phyloP scores from a whole-genome alignment of 495 filamentous ascomycete species.

The Podospora fimiseda region DNA sequence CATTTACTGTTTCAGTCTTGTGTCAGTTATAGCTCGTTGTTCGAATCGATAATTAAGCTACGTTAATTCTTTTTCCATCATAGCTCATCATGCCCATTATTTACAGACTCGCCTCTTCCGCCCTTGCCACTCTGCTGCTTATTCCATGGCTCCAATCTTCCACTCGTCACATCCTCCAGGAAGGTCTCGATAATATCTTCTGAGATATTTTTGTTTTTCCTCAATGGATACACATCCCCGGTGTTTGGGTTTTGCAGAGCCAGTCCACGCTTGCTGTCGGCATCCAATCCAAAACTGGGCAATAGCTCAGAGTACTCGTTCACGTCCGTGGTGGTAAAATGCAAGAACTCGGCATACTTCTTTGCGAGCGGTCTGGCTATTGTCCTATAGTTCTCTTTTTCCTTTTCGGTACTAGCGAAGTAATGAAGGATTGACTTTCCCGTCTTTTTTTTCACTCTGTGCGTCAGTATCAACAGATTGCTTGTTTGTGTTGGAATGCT shows the following conservation, averaged over 20 bases:
- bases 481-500: constrained; percentile 1
- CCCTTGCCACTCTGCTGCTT: neutral
- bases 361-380: constrained; percentile 26
- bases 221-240: constrained; percentile 16
- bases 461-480: neutral
- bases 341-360: constrained; percentile 29
- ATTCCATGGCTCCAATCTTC: constrained; percentile 13
- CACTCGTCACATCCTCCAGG: constrained; percentile 14
- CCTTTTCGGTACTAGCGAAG: constrained; percentile 17
- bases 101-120: neutral
- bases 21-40: neutral
- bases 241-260: constrained; percentile 17
- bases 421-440: constrained; percentile 33
- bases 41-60: too few relatives aligned
- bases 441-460: constrained; percentile 10
- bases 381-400: constrained; percentile 17
- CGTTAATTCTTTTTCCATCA: neutral
- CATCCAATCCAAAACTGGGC: constrained; percentile 12
- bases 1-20: neutral
- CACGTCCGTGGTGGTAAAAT: constrained; percentile 29
- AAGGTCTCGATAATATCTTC: constrained; percentile 13
- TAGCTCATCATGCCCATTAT: constrained; percentile 13
- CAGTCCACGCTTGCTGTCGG: constrained; percentile 7
- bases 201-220: constrained; percentile 6
- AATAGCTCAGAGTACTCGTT: constrained; percentile 30